These are phyloP conservation scores for Pyrenophora graminea DNA, from an alignment of 2,329 filamentous ascomycete genomes.

Conservation along the genomic window DNA sequence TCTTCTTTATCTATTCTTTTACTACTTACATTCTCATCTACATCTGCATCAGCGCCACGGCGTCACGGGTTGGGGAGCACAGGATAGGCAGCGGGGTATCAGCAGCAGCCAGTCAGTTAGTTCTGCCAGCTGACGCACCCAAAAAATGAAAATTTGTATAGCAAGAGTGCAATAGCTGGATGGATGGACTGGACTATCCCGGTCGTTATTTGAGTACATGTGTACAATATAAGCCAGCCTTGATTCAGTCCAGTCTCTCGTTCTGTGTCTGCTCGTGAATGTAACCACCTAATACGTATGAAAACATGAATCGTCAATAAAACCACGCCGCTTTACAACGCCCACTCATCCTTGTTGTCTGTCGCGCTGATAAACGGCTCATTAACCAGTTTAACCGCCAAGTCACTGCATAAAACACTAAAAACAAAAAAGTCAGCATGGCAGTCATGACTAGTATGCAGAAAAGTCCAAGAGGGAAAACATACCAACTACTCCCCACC, in stretches of 20 bases:
- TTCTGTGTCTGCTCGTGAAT: no score
- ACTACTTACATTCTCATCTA: conserved; percentile 4
- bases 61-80: conserved; percentile 9
- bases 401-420: conserved; percentile 90
- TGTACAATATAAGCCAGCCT: background rate
- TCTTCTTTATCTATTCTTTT: conserved; percentile 2
- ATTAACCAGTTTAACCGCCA: conserved; percentile 91
- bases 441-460: no score
- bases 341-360: conserved; percentile 83
- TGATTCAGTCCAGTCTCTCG: no score
- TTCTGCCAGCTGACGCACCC: background rate
- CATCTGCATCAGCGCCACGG: conserved; percentile 28
- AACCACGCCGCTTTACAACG: conserved; percentile 43
- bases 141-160: conserved; percentile 2
- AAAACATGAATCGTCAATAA: no score
- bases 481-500: conserved; percentile 85
- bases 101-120: background rate
- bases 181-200: background rate
- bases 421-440: conserved; percentile 20
- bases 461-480: conserved; percentile 15
- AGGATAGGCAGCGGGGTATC: background rate
- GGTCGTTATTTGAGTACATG: background rate
- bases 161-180: background rate
- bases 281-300: no score
- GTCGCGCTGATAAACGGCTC: conserved; percentile 81